Conservation (phyloP, 768 basidiomycete species). For the Mycena floridula region DNA sequence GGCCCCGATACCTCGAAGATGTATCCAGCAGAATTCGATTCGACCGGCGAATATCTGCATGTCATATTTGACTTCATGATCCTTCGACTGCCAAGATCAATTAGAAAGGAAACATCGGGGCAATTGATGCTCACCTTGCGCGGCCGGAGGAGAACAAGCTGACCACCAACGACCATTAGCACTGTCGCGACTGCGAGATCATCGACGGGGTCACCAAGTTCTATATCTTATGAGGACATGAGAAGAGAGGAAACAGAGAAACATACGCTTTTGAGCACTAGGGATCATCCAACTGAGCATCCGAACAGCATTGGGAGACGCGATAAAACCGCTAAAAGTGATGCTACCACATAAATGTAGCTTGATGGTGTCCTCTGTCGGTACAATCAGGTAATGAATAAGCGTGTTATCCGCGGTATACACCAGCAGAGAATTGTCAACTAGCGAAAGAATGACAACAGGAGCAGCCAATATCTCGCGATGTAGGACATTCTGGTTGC, state of each 20-base stretch:
- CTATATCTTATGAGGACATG: constrained; percentile 32
- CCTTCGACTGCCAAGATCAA: constrained; percentile 52
- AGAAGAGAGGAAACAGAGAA: background rate
- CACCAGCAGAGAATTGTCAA: constrained; percentile 92
- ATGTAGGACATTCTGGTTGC: constrained; percentile 77
- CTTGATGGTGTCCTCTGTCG: constrained; percentile 76
- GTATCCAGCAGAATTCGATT: constrained; percentile 99
- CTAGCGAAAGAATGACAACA: constrained; percentile 81
- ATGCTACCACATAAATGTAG: constrained; percentile 93
- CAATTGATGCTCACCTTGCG: constrained; percentile 52
- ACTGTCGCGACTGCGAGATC: constrained; percentile 93
- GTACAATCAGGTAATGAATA: constrained; percentile 86
- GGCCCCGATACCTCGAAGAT: constrained; percentile 86
- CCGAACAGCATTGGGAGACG: constrained; percentile 75
- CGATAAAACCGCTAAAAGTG: constrained; percentile 86
- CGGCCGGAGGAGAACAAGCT: constrained; percentile 83
- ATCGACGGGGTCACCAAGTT: constrained; percentile 89
- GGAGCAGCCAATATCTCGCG: constrained; percentile 71
- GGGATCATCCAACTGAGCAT: constrained; percentile 98
- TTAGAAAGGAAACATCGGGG: background rate
- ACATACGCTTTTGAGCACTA: constrained; percentile 82
- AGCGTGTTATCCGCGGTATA: constrained; percentile 94
- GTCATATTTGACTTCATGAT: constrained; percentile 92
- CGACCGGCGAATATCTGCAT: constrained; percentile 94
- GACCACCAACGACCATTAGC: constrained; percentile 91